Evolutionary conservation across 2,329 filamentous ascomycete species (phyloP).

Genomic region (Diaporthe capsici): DNA sequence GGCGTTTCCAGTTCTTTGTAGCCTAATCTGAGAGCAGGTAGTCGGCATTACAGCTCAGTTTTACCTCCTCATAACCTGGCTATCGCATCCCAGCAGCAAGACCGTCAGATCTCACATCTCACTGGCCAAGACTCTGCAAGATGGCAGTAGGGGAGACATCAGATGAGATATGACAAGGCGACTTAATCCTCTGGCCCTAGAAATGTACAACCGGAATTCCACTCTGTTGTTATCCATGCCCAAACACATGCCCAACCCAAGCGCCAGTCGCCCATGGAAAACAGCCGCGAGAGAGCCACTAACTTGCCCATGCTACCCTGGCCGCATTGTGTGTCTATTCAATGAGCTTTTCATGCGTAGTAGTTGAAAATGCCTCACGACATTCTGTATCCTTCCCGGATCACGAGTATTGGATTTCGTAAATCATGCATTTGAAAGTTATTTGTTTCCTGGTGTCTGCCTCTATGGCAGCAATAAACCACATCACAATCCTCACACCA

Average conservation of each 20-base stretch:
- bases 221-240: neutral
- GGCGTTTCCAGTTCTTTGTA: neutral
- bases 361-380: neutral
- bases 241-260: neutral
- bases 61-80: neutral
- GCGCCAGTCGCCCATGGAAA: neutral
- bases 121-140: neutral
- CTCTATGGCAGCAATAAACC: neutral
- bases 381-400: rapidly evolving
- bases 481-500: neutral
- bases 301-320: neutral
- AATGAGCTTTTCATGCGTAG: neutral
- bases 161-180: neutral
- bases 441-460: neutral
- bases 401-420: neutral
- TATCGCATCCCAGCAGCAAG: neutral
- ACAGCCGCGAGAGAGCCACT: neutral
- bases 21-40: neutral
- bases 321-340: neutral
- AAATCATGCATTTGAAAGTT: neutral
- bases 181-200: neutral
- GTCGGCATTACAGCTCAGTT: neutral
- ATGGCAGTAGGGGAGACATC: neutral
- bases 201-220: neutral
- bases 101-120: neutral